phyloP scores from a whole-genome alignment of 1,284 basidiomycete genomes.

The Vanrija humicola region DNA sequence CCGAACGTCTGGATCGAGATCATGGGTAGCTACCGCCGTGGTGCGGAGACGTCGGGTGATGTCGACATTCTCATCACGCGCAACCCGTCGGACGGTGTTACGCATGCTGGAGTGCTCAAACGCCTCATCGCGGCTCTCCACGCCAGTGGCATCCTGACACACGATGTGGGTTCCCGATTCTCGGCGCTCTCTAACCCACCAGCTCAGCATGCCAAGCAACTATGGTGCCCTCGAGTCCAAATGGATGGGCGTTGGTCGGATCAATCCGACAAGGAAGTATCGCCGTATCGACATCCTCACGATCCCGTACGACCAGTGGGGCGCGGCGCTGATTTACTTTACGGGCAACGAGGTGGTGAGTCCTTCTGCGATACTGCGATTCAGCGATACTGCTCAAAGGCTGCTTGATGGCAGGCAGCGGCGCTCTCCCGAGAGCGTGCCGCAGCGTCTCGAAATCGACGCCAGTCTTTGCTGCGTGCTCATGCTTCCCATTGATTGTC shows the following conservation, averaged over 20 bases:
- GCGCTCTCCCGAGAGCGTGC: background rate
- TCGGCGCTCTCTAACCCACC: too few species aligned
- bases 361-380: constrained; percentile 6
- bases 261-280: constrained; percentile 47
- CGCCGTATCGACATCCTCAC: constrained; percentile 77
- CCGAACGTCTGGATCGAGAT: constrained; percentile 68
- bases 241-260: constrained; percentile 72
- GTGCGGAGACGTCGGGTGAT: constrained; percentile 74
- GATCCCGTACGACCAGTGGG: constrained; percentile 70
- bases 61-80: constrained; percentile 85
- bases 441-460: too few species aligned
- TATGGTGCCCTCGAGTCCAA: constrained; percentile 64
- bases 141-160: constrained; percentile 61
- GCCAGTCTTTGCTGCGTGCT: too few species aligned
- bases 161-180: constrained; percentile 65
- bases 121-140: constrained; percentile 61
- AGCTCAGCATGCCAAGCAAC: constrained; percentile 57
- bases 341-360: constrained; percentile 77
- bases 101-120: constrained; percentile 59
- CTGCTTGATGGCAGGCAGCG: background rate
- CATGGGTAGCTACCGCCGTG: constrained; percentile 85
- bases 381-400: too few species aligned
- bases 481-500: too few species aligned
- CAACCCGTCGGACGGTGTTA: constrained; percentile 63
- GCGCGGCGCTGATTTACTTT: constrained; percentile 83